Evolutionary conservation across 1,284 basidiomycete species (phyloP), one percentile per base, ranked within the genome.

Genomic region (Leccinum fuscescens): DNA sequence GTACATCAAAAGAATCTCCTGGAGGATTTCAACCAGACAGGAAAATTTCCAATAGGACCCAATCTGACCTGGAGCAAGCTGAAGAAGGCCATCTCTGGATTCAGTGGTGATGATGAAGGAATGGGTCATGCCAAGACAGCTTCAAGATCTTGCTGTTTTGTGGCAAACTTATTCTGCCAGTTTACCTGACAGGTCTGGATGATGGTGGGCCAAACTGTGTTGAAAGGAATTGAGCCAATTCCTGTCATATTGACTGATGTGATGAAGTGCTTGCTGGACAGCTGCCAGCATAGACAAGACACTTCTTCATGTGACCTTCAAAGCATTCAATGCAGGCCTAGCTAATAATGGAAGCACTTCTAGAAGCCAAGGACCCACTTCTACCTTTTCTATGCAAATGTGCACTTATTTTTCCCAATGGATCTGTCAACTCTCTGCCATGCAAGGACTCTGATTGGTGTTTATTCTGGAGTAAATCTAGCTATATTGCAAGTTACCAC

Each of bases 111-210:
- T 66, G 31, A 4, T 66, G 4, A 54, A 57, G 15, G 35, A 55
- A 3, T 65, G 65, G 54, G 6, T 8, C 7, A 61, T 55, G 31
- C 39, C 62, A 4, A 0, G 27, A 2, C 1, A 6, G 0, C 8
- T 64, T 0, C 33, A 29, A 3, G 9, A 48, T 6, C n/a, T 11
- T 2, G 3, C 56, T 4, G 17, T 50, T 0, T 42, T 0, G 2
- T 65, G 2, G 50, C 48, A 0, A 0, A 2, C 2, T 6, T 66
- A 4, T 62, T 67, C 1, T 53, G 56, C 33, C 6, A 33, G 14
- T 66, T 66, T 4, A 65, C 53, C 0, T 7, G 0, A 7, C 63
- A 66, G 11, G 44, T 58, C 3, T 65, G 64, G 49, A 8, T 66
- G 20, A 67, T 64, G 46, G 4, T 65, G 3, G 14, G 37, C 1